Evolutionary conservation across 1,284 basidiomycete species (phyloP).

Genomic region (Sphaerobolus stellatus): DNA sequence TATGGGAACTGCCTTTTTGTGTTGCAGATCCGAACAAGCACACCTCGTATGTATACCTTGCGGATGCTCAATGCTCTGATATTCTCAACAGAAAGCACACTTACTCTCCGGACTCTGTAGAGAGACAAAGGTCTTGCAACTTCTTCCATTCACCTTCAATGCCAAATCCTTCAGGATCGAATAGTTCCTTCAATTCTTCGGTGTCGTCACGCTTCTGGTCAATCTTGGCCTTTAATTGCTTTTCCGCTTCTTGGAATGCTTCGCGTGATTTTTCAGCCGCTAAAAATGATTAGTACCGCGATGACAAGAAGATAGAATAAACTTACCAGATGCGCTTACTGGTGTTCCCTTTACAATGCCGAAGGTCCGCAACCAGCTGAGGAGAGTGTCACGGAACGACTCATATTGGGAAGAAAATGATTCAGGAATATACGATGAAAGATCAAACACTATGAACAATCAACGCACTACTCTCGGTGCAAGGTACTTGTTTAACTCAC

Average conservation of each 20-base stretch:
- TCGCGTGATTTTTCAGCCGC: slow-evolving; percentile 52
- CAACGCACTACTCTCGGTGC: background rate
- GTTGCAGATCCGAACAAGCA: slow-evolving; percentile 88
- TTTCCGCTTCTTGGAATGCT: slow-evolving; percentile 61
- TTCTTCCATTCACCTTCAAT: slow-evolving; percentile 93
- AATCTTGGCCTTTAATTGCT: slow-evolving; percentile 20
- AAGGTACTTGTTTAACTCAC: slow-evolving; percentile 43
- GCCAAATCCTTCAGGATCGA: slow-evolving; percentile 70
- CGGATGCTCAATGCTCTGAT: background rate
- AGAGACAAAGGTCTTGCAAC: slow-evolving; percentile 80
- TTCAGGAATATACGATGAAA: slow-evolving; percentile 88
- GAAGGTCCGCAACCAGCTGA: slow-evolving; percentile 66
- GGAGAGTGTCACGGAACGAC: slow-evolving; percentile 59
- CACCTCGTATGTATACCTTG: slow-evolving; percentile 93
- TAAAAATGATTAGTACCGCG: slow-evolving; percentile 1
- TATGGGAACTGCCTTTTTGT: slow-evolving; percentile 82
- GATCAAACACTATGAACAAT: slow-evolving; percentile 68
- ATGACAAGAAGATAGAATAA: background rate
- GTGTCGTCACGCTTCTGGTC: background rate
- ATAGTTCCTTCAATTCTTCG: slow-evolving; percentile 57
- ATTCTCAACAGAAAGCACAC: slow-evolving; percentile 31
- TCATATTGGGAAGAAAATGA: slow-evolving; percentile 76
- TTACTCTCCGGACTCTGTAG: slow-evolving; percentile 85
- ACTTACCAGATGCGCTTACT: slow-evolving; percentile 46
- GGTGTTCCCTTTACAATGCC: slow-evolving; percentile 52